A percentile compares a stretch with the other conserved stretches of the same genome.
Conservation (phyloP, 768 basidiomycete genomes). For the Tremella yokohamensis region DNA sequence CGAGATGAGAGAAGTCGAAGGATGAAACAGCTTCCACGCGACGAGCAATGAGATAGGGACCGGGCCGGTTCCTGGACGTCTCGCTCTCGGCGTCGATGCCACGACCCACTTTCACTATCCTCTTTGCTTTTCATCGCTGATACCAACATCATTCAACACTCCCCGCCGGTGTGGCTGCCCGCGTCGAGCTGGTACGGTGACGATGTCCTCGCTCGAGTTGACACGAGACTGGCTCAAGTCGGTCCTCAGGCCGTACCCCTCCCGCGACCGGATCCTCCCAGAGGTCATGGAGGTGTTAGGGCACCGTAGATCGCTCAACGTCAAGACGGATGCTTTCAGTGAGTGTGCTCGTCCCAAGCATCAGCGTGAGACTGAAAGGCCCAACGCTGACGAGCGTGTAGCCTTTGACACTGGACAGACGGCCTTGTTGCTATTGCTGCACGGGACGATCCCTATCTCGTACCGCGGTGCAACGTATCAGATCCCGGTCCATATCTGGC, state of each 20-base stretch:
- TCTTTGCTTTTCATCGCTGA: background rate
- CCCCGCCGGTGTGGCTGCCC: too few species aligned
- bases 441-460: slow-evolving; percentile 84
- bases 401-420: slow-evolving; percentile 93
- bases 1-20: too few species aligned
- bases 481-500: slow-evolving; percentile 87
- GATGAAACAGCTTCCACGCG: background rate
- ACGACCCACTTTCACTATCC: background rate
- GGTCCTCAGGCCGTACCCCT: slow-evolving; percentile 45
- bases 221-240: slow-evolving; percentile 46
- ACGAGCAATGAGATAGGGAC: background rate
- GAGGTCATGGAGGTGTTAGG: slow-evolving; percentile 44
- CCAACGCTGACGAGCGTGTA: slow-evolving; percentile 44
- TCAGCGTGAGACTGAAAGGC: background rate
- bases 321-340: slow-evolving; percentile 53
- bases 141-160: too few species aligned
- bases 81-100: background rate
- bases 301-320: slow-evolving; percentile 37
- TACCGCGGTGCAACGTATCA: slow-evolving; percentile 78
- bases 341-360: slow-evolving; percentile 11
- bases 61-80: too few species aligned
- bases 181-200: background rate
- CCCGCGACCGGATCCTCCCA: slow-evolving; percentile 32
- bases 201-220: slow-evolving; percentile 37
- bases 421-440: slow-evolving; percentile 81